Evolutionary conservation across 2,329 filamentous ascomycete species (phyloP).

Genomic region (Pseudogymnoascus verrucosus): DNA sequence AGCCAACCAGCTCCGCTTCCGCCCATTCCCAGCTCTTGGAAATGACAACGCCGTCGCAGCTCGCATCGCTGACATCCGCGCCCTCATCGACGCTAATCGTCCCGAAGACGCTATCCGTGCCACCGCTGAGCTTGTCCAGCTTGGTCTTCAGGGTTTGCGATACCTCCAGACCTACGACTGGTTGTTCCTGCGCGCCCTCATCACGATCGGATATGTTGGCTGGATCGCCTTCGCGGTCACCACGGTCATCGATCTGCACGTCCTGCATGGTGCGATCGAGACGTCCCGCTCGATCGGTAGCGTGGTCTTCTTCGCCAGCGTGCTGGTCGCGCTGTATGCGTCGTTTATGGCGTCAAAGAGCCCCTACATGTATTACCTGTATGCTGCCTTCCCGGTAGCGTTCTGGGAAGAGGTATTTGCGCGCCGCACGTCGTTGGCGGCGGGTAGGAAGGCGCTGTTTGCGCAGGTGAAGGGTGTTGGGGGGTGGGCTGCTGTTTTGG

Average conservation of each 20-base stretch:
- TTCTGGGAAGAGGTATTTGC: slow-evolving; percentile 97
- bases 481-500: slow-evolving; percentile 47
- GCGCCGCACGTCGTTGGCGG: slow-evolving; percentile 58
- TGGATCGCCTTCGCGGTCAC: slow-evolving; percentile 93
- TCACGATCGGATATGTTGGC: slow-evolving; percentile 84
- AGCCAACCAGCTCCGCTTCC: slow-evolving; percentile 66
- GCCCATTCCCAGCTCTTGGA: slow-evolving; percentile 64
- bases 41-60: slow-evolving; percentile 55
- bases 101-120: slow-evolving; percentile 73
- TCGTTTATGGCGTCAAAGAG: slow-evolving; percentile 74
- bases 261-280: slow-evolving; percentile 62
- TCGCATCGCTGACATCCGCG: slow-evolving; percentile 59
- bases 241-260: slow-evolving; percentile 80
- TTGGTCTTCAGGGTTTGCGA: slow-evolving; percentile 72
- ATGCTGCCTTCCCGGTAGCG: slow-evolving; percentile 82
- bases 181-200: slow-evolving; percentile 83
- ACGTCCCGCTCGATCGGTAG: slow-evolving; percentile 54
- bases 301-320: slow-evolving; percentile 62
- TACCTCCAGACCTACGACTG: slow-evolving; percentile 98
- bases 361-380: slow-evolving; percentile 77
- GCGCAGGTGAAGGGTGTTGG: slow-evolving; percentile 55
- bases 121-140: slow-evolving; percentile 66
- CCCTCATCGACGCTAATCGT: slow-evolving; percentile 56
- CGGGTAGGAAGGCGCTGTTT: slow-evolving; percentile 62
- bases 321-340: slow-evolving; percentile 68